phyloP scores from a whole-genome alignment of 805 yeast genomes.

The Yamadazyma philogaea region DNA sequence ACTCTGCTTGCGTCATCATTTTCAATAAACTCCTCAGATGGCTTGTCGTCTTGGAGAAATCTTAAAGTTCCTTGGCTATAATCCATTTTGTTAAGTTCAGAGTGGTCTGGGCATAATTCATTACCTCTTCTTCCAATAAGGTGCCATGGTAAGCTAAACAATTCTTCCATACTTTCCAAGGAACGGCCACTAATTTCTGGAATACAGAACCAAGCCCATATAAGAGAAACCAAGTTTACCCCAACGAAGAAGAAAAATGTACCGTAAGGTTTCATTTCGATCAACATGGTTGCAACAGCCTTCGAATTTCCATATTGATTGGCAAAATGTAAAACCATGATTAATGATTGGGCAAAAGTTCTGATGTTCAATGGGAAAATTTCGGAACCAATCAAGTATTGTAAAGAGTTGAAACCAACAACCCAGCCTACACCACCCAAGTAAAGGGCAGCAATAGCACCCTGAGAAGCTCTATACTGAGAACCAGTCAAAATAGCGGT shows the following conservation, averaged over 20 bases:
- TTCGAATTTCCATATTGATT: conserved; percentile 58
- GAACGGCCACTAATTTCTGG: conserved; percentile 52
- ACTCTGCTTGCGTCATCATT: conserved; percentile 13
- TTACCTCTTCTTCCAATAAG: conserved; percentile 54
- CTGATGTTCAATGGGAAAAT: conserved; percentile 51
- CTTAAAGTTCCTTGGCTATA: conserved; percentile 17
- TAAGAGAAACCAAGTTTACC: conserved; percentile 38
- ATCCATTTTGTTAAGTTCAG: conserved; percentile 35
- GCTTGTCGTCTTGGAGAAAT: conserved; percentile 13
- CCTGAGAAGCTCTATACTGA: conserved; percentile 38
- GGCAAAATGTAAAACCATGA: conserved; percentile 55
- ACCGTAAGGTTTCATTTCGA: conserved; percentile 45
- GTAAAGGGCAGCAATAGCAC: conserved; percentile 50
- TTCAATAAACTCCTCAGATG: conserved; percentile 9
- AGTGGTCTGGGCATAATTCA: conserved; percentile 49
- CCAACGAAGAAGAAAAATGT: conserved; percentile 51
- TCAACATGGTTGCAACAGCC: conserved; percentile 51
- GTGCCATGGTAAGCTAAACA: conserved; percentile 57
- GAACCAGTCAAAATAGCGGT: conserved; percentile 27
- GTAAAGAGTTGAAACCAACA: conserved; percentile 55
- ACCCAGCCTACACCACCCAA: conserved; percentile 57
- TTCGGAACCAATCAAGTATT: conserved; percentile 54
- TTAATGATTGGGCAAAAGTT: conserved; percentile 46
- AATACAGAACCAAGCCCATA: conserved; percentile 48
- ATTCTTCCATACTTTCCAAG: conserved; percentile 51